Base-by-base conservation (phyloP, 1,284 basidiomycete genomes). In the Ceratobasidium sp. region DNA sequence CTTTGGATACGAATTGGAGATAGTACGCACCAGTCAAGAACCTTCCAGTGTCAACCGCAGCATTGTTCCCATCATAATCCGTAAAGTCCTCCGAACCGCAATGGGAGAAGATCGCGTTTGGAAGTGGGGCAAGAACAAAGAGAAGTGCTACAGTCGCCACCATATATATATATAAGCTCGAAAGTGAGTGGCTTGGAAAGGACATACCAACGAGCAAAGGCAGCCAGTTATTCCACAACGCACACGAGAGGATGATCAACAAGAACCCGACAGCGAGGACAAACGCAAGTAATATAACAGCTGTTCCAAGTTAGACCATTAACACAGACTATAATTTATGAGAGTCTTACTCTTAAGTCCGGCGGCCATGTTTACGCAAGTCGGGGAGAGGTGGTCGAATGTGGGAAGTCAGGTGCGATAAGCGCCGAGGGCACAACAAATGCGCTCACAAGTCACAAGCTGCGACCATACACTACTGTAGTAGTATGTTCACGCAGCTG, bases 181-280 rank as follows among this genome's bases (percentile, higher is more conserved):
- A 36, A 36, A 36, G 11, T 4, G 33, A 11, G 33, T 5, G 11
- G 33, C 33, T 16, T 53, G 14, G 23, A 36, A 19, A n/a, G n/a
- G 49, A 49, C 93, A 77, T 75, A 97, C 96, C 96, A 73, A 98
- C 96, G 73, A 99, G 85, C 57, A 99, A 82, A 52, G 97, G 97
- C 14, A 99, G 82, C 97, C 97, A 99, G 79, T 99, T 99, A 39
- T 86, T 80, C 89, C 91, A 99, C 42, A 99, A 82, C 25, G 97
- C 96, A 77, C 97, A 99, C 0, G 93, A 95, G 30, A 99, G 88
- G 78, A 99, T 99, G 77, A 99, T 93, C 75, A 99, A 87, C 69
- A 99, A 82, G 81, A 99, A 99, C 27, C 97, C 97, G 30, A 97
- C 85, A 13, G 97, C 97, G 47, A 99, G 87, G 69, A 98, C 92